phyloP scores from a whole-genome alignment of 2,329 filamentous ascomycete genomes.

The Aspergillus cejpii region DNA sequence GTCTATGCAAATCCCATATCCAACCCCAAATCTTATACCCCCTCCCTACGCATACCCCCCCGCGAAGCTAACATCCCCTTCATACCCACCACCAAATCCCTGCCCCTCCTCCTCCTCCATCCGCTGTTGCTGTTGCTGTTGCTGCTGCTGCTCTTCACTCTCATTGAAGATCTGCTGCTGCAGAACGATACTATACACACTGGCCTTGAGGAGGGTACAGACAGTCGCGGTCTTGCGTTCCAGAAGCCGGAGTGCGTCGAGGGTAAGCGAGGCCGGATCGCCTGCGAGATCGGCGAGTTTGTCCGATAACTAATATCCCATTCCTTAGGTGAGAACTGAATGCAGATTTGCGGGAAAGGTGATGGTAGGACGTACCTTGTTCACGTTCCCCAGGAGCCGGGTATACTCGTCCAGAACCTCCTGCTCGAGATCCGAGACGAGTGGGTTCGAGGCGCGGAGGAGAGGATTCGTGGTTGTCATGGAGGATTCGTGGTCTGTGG shows the following conservation, averaged over 20 bases:
- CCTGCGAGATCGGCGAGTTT: constrained; percentile 52
- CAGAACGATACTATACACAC: constrained; percentile 96
- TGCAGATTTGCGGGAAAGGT: too few relatives aligned
- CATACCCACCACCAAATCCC: constrained; percentile 17
- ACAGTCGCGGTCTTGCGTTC: constrained; percentile 93
- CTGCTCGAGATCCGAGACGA: constrained; percentile 73
- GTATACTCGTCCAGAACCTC: constrained; percentile 94
- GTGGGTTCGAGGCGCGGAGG: constrained; percentile 32
- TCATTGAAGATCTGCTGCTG: constrained; percentile 88
- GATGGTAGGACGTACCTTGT: constrained; percentile 63
- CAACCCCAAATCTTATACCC: constrained; percentile 2
- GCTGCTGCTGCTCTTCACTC: constrained; percentile 31
- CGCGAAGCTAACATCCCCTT: constrained; percentile 24
- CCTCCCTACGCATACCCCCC: constrained; percentile 10
- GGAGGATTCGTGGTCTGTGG: constrained; percentile 14
- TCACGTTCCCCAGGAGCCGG: constrained; percentile 79
- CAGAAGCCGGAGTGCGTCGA: constrained; percentile 73
- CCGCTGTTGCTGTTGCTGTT: constrained; percentile 17
- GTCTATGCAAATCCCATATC: neutral
- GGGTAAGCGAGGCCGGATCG: constrained; percentile 65
- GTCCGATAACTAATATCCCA: constrained; percentile 26
- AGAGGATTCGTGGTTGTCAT: constrained; percentile 30
- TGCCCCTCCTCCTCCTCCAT: constrained; percentile 18
- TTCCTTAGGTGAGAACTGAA: too few relatives aligned
- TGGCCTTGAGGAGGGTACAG: constrained; percentile 93